Base-by-base conservation (phyloP, 176 grass and related monocot species). In the Dactylis glomerata region DNA sequence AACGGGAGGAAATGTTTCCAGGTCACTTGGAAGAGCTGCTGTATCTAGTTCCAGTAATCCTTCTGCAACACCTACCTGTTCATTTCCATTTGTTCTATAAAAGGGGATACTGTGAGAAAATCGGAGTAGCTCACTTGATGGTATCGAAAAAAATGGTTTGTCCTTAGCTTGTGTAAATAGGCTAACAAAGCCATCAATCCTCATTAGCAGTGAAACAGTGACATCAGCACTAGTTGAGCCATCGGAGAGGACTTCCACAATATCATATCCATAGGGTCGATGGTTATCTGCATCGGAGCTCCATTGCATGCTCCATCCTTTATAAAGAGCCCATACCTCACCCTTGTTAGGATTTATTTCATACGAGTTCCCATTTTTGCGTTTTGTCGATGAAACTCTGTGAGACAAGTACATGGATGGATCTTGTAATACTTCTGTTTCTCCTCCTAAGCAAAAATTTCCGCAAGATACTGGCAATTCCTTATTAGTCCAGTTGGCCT, bases 261-360 rank as follows among this genome's bases (percentile, higher is more conserved):
- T 44, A 69, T 95, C 93, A 63, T 98, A 95, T 42, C 85, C 87
- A 78, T 87, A 95, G 33, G 69, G 84, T 62, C 85, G 89, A 77
- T 93, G 82, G 44, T 73, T 91, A 78, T 87, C 83, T 80, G 96
- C 75, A 86, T 95, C 85, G 27, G 83, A 92, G 52, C 80, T 78
- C 95, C 95, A 98, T 13, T 87, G 81, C 46, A 83, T 90, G 87
- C 85, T 86, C 96, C 96, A 98, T 41, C 87, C 81, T 89, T 95
- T 98, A 61, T 85, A 93, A 80, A 98, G 62, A 78, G 96, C 89
- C 96, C 96, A 98, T 51, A 98, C 85, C 72, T 95, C 96, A 86
- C 89, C 96, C 72, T 88, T 90, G 42, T 30, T 92, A 85, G 96
- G 96, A 67, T 88, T 76, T 85, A 98, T 85, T 52, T 88, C 81